Evolutionary conservation across 1,284 basidiomycete genomes (phyloP), one percentile per base, ranked within the genome.

Genomic region (Sporisorium graminicola): DNA sequence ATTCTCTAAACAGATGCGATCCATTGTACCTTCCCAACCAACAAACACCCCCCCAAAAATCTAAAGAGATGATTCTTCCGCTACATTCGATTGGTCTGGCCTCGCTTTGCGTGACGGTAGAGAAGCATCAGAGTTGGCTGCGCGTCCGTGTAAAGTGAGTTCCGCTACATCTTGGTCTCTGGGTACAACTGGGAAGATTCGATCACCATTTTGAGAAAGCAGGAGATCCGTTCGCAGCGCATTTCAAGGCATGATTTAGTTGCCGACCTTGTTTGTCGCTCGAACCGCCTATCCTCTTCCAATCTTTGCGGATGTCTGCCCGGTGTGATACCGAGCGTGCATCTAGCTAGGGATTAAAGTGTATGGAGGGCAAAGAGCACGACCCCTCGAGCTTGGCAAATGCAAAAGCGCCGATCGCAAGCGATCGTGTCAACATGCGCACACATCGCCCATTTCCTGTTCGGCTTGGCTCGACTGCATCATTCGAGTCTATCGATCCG

Each of bases 61-160:
- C 49, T 42, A 58, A 61, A 72, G 69, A 72, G 69, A 72, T 72
- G 69, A 65, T 71, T 51, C 69, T 62, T 49, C 52, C 56, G 56
- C 33, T 37, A 47, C 26, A 7, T 24, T 26, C 14, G 20, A 14
- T 20, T 13, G 50, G 7, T 43, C 7, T 43, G 22, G 50, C 8
- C 10, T 31, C 9, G 31, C 27, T 27, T 18, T 14, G 8, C 14
- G 26, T 47, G 26, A 18, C 16, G 5, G 8, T 50, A 6, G 29
- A 50, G n/a, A 33, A 10, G n/a, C n/a, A n/a, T n/a, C n/a, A n/a
- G 5, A 6, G 5, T 20, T 18, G 22, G 12, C 1, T 29, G 13
- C 7, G 44, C 29, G 29, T 10, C 29, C 10, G 5, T 31, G 29
- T 10, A 31, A 31, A 10, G 5, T 31, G 29, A 31, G 29, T 31